Conservation (phyloP, 2,329 filamentous ascomycete genomes). For the Botryotinia narcissicola region DNA sequence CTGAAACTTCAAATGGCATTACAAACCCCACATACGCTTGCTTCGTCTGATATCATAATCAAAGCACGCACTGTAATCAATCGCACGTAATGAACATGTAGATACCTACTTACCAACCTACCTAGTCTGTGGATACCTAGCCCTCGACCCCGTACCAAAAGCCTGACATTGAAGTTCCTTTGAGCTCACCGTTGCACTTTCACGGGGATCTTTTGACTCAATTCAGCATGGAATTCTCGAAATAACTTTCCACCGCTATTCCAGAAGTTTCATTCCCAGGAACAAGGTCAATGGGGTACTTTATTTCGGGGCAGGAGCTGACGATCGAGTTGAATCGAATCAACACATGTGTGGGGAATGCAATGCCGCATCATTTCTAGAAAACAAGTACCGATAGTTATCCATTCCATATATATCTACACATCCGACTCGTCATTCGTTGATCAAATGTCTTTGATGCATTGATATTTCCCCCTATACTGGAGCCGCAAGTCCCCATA, state of each 20-base stretch:
- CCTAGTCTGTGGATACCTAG: neutral
- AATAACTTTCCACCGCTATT: neutral
- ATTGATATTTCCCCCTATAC: neutral
- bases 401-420: neutral
- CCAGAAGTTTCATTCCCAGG: neutral
- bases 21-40: slow-evolving; percentile 4
- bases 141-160: neutral
- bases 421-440: neutral
- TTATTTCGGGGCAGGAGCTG: neutral
- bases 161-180: neutral
- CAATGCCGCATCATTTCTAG: neutral
- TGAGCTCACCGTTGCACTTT: neutral
- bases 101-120: neutral
- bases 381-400: neutral
- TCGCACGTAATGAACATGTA: neutral
- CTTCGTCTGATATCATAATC: neutral
- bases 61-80: neutral
- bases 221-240: neutral
- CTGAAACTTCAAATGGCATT: neutral
- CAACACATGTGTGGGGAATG: neutral
- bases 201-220: neutral
- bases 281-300: neutral
- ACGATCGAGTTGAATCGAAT: neutral
- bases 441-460: neutral
- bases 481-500: neutral